These are phyloP conservation scores for Athelia psychrophila DNA, from an alignment of 1,284 basidiomycete species.

Conservation along the genomic window DNA sequence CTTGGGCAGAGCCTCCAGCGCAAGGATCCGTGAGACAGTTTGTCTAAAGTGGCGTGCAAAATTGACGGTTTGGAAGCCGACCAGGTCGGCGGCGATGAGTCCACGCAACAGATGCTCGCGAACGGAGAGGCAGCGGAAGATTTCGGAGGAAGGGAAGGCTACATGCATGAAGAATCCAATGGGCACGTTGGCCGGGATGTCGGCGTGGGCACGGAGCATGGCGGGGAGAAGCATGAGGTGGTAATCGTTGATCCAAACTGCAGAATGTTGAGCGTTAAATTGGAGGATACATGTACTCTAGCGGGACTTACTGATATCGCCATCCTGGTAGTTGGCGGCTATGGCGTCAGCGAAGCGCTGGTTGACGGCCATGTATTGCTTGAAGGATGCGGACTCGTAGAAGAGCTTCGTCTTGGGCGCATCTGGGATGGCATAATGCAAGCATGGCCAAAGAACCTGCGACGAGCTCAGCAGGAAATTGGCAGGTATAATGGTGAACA, in stretches of 20 bases:
- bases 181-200: constrained; percentile 55
- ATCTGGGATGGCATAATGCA: constrained; percentile 86
- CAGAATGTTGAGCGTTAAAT: neutral
- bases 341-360: constrained; percentile 82
- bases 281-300: neutral
- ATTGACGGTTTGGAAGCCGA: constrained; percentile 86
- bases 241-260: constrained; percentile 82
- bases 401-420: constrained; percentile 82
- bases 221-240: constrained; percentile 83
- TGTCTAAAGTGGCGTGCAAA: constrained; percentile 79
- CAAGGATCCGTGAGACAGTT: constrained; percentile 80
- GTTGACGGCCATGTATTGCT: constrained; percentile 81
- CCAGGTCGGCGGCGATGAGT: constrained; percentile 69
- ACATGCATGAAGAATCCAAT: constrained; percentile 92
- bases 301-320: constrained; percentile 64
- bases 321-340: constrained; percentile 69
- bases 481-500: constrained; percentile 7
- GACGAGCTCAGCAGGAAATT: neutral
- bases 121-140: constrained; percentile 80
- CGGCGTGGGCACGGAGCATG: constrained; percentile 58
- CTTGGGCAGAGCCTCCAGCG: constrained; percentile 80
- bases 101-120: constrained; percentile 67
- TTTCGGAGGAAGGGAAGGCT: constrained; percentile 85
- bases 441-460: constrained; percentile 81
- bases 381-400: constrained; percentile 75